Evolutionary conservation across 345 rosid genomes (phyloP).

Genomic region (Brassica nigra): DNA sequence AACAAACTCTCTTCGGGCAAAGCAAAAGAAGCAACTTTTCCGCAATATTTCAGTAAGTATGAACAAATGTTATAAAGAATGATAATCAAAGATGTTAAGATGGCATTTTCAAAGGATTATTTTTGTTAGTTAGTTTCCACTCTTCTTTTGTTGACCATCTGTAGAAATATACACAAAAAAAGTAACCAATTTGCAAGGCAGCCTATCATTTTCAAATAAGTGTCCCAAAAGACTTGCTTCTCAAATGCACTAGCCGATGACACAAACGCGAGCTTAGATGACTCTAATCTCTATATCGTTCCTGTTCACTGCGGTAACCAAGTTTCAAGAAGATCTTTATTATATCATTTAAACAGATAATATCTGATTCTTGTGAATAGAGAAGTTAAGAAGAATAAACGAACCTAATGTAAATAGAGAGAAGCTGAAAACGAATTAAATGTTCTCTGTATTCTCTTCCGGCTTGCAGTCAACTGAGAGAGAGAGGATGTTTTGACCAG

Average conservation of each 20-base stretch:
- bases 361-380: conserved; percentile 15
- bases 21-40: too few relatives aligned
- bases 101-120: conserved; percentile 1
- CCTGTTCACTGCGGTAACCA: conserved; percentile 54
- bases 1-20: too few relatives aligned
- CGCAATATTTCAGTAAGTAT: too few relatives aligned
- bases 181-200: not conserved
- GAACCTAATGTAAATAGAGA: conserved; percentile 74
- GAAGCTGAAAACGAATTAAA: conserved; percentile 80
- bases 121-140: not conserved
- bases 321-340: not conserved
- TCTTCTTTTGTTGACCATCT: conserved; percentile 4
- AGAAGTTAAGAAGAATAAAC: conserved; percentile 9
- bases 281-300: conserved; percentile 75
- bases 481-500: not conserved
- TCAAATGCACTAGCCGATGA: conserved; percentile 81
- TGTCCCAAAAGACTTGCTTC: conserved; percentile 68
- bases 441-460: conserved; percentile 59
- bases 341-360: not conserved
- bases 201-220: conserved; percentile 65
- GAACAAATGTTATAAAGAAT: conserved; percentile 21
- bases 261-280: conserved; percentile 76
- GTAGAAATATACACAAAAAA: conserved; percentile 4
- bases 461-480: conserved; percentile 65
- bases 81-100: conserved; percentile 17